Percentiles rank a stretch among this genome's conserved stretches.
Conservation (phyloP, 176 grass and related monocot species). For the Typha latifolia region DNA sequence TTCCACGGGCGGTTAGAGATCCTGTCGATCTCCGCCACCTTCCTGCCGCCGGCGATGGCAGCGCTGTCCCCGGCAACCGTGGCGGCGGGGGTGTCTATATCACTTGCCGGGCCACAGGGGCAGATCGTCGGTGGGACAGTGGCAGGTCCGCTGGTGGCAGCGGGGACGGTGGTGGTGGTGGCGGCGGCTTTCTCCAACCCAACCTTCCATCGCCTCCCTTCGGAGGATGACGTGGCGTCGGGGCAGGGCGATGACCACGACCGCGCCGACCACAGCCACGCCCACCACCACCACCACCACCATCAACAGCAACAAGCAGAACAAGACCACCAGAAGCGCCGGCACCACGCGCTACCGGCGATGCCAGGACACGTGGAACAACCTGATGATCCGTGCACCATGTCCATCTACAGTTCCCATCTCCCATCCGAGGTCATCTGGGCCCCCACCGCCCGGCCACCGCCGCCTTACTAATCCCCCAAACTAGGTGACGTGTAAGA, state of each 20-base stretch:
- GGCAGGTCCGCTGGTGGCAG: constrained; percentile 56
- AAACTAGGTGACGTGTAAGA: not conserved
- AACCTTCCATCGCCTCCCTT: constrained; percentile 79
- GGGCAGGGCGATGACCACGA: constrained; percentile 43
- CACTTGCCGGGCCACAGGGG: constrained; percentile 80
- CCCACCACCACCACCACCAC: constrained; percentile 24
- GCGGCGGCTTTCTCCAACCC: constrained; percentile 75
- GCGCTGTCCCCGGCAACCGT: constrained; percentile 32
- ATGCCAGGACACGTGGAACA: constrained; percentile 14
- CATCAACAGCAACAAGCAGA: constrained; percentile 19
- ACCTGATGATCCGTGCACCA: constrained; percentile 27
- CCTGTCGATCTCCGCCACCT: constrained; percentile 80
- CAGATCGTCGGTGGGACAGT: constrained; percentile 80
- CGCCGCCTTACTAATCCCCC: constrained; percentile 47
- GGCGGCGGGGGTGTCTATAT: constrained; percentile 51
- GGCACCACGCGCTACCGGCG: constrained; percentile 8
- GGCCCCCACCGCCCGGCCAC: constrained; percentile 33
- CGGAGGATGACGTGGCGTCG: constrained; percentile 45
- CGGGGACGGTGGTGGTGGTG: constrained; percentile 57
- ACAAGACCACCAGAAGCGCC: constrained; percentile 21
- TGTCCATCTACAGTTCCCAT: constrained; percentile 58
- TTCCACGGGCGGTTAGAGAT: constrained; percentile 79
- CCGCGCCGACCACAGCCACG: constrained; percentile 35
- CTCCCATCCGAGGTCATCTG: constrained; percentile 62
- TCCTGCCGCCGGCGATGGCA: constrained; percentile 50